These are phyloP conservation scores for Ensete glaucum DNA, from an alignment of 176 grass and related monocot genomes.

Conservation along the genomic window DNA sequence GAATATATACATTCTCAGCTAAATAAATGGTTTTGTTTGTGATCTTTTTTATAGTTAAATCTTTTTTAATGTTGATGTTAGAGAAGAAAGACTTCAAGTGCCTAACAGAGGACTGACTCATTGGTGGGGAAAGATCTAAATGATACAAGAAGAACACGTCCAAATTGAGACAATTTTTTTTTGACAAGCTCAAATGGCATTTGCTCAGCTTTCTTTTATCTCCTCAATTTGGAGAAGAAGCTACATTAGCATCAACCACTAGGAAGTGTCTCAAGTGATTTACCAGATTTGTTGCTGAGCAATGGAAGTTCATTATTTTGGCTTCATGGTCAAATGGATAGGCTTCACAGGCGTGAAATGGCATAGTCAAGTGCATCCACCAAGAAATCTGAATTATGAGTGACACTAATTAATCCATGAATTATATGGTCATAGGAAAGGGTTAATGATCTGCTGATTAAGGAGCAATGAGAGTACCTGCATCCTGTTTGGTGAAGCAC, in stretches of 20 bases:
- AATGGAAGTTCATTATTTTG: no score
- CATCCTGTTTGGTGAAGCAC: conserved; percentile 87
- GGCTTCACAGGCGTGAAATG: conserved; percentile 59
- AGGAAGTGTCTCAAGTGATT: neutral
- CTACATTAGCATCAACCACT: neutral
- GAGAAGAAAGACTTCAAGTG: no score
- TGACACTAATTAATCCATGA: neutral
- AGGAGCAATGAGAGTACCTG: conserved; percentile 34
- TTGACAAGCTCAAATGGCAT: no score
- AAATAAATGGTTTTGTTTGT: no score
- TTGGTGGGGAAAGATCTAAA: no score
- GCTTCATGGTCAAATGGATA: no score
- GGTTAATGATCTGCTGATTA: neutral
- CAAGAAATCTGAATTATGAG: conserved; percentile 48
- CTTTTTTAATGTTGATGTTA: no score
- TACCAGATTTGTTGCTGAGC: neutral
- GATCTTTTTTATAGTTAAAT: no score
- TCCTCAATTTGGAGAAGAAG: neutral
- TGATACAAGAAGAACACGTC: no score
- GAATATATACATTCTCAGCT: no score
- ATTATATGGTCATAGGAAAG: neutral
- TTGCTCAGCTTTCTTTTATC: neutral
- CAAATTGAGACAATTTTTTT: no score
- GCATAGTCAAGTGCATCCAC: conserved; percentile 79
- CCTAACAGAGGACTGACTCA: no score